Evolutionary conservation across 495 filamentous ascomycete genomes (phyloP).

Genomic region (Penicillium cosmopolitanum): DNA sequence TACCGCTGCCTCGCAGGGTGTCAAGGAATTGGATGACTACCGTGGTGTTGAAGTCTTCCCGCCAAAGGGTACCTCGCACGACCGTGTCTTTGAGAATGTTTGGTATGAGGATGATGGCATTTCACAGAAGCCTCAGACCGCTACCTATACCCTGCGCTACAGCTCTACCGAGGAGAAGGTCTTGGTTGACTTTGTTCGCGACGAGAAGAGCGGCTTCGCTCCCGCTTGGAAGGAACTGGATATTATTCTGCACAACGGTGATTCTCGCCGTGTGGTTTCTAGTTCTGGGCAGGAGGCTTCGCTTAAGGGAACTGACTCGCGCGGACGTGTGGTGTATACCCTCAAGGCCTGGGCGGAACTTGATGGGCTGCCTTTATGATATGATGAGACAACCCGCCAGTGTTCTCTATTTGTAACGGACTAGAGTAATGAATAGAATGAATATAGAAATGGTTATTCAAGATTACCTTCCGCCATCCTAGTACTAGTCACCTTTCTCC

Average conservation of each 20-base stretch:
- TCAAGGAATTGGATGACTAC: slow-evolving; percentile 62
- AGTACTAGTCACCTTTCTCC: no score
- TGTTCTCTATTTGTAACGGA: no score
- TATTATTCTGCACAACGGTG: slow-evolving; percentile 54
- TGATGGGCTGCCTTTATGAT: not conserved
- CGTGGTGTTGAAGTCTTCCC: slow-evolving; percentile 68
- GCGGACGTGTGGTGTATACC: slow-evolving; percentile 42
- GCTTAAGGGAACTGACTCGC: slow-evolving; percentile 35
- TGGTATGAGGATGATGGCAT: slow-evolving; percentile 72
- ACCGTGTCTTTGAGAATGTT: slow-evolving; percentile 43
- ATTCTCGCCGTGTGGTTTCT: slow-evolving; percentile 47
- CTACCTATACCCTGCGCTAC: slow-evolving; percentile 47
- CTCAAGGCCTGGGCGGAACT: slow-evolving; percentile 26
- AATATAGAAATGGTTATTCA: no score
- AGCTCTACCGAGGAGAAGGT: slow-evolving; percentile 47
- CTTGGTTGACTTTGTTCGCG: slow-evolving; percentile 44
- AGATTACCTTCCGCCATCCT: no score
- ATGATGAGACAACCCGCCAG: no score
- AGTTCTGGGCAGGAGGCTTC: slow-evolving; percentile 36
- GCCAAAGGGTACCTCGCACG: slow-evolving; percentile 41
- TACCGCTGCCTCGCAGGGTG: slow-evolving; percentile 52
- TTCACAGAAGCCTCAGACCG: slow-evolving; percentile 46
- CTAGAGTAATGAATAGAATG: no score
- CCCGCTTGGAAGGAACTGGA: slow-evolving; percentile 58
- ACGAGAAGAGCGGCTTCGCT: slow-evolving; percentile 43